A percentile compares a stretch with the other conserved stretches of the same genome.
These are phyloP conservation scores for Millerago galiae DNA, from an alignment of 805 yeast genomes.

Conservation along the genomic window DNA sequence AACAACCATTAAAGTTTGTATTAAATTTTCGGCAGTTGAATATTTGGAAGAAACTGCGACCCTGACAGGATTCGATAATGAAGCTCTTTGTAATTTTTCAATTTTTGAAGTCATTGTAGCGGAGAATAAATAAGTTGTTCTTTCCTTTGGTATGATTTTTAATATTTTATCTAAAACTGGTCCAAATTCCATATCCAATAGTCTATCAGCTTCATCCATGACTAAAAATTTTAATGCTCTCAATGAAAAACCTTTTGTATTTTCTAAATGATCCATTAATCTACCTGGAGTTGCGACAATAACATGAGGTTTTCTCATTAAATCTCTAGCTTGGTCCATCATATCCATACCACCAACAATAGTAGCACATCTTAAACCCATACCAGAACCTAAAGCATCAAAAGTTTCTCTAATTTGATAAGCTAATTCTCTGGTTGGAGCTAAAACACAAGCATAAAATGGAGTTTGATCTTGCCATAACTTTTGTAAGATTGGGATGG, in stretches of 20 bases:
- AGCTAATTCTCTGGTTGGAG: slow-evolving; percentile 83
- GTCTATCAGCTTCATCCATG: slow-evolving; percentile 96
- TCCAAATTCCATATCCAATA: slow-evolving; percentile 93
- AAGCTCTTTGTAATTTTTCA: slow-evolving; percentile 91
- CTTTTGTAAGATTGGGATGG: slow-evolving; percentile 87
- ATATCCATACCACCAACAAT: slow-evolving; percentile 97
- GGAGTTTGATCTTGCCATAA: slow-evolving; percentile 87
- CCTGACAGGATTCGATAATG: slow-evolving; percentile 80
- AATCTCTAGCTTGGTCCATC: slow-evolving; percentile 95
- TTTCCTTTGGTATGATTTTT: slow-evolving; percentile 73
- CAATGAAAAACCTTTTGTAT: slow-evolving; percentile 83
- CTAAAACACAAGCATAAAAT: slow-evolving; percentile 80
- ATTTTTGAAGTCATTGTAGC: slow-evolving; percentile 98
- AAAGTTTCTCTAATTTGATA: slow-evolving; percentile 90
- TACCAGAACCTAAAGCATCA: slow-evolving; percentile 82
- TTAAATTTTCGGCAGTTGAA: slow-evolving; percentile 89
- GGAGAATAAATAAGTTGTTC: slow-evolving; percentile 81
- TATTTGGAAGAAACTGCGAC: slow-evolving; percentile 86
- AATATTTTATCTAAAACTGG: slow-evolving; percentile 86
- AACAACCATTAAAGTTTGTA: slow-evolving; percentile 82
- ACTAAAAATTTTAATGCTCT: slow-evolving; percentile 75
- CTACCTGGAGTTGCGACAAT: slow-evolving; percentile 96
- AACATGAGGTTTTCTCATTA: slow-evolving; percentile 90
- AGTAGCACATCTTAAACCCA: slow-evolving; percentile 89
- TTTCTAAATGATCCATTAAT: slow-evolving; percentile 87